Base-by-base conservation (phyloP, 345 rosid species). In the Acer yangbiense region DNA sequence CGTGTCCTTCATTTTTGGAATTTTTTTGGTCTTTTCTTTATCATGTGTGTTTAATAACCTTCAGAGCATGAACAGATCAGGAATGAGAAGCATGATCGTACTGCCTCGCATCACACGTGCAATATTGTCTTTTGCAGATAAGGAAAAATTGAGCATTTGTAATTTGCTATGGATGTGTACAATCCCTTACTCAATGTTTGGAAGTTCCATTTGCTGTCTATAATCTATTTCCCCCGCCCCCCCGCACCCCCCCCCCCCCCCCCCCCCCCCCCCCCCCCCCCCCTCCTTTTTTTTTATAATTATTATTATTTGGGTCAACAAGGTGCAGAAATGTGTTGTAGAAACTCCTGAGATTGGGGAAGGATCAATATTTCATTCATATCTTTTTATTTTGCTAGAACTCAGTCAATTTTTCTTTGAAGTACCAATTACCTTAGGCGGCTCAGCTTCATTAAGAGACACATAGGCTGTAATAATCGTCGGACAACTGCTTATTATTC, bases 401-500 rank as follows among this genome's bases (percentile, higher is more conserved):
- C 64, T 18, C 35, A 12, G 64, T 70, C 61, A 17, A 27, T 52
- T 1, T 23, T 2, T 27, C 54, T 14, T 8, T 9, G 50, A 52
- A 70, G 35, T 69, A 55, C 41, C 20, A 7, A 70, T 54, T 54
- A 17, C 58, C 58, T 54, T 16, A 16, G n/a, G n/a, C 20, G 5
- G 58, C 20, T 2, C 58, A 4, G 20, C 58, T 1, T 16, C 58
- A 54, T 16, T 54, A 16, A 14, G n/a, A 54, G 58, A n/a, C 52
- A 25, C 73, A 16, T 27, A 52, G 25, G 44, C 44, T 9, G 23
- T 17, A 48, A 48, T 9, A 27, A 23, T 17, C 23, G 0, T 54
- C n/a, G 75, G 75, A 55, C n/a, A 71, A 71, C n/a, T 71, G 18
- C 12, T 58, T 18, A 58, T 58, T 6, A 58, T 41, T 21, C 41